Evolutionary conservation across 1,284 basidiomycete genomes (phyloP), one percentile per base, ranked within the genome.

Genomic region (Moesziomyces globuligerus): DNA sequence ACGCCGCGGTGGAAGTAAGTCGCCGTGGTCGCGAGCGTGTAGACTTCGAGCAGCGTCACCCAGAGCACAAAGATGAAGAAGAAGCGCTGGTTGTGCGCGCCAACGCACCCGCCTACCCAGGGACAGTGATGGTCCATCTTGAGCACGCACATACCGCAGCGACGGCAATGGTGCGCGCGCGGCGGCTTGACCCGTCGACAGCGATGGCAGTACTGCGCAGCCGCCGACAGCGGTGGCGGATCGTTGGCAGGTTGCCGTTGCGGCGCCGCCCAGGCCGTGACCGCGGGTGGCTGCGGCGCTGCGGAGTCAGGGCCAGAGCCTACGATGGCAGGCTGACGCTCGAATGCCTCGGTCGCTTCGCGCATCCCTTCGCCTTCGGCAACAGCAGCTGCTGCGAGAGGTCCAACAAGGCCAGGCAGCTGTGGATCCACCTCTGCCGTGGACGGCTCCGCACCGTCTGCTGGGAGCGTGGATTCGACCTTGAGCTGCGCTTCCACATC

Each of bases 61-160:
- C 89, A 89, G 73, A 87, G 81, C 18, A 88, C 83, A 76, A 93
- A 92, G 77, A 89, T 88, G 57, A 90, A 68, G 82, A 91, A 91
- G 80, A 89, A 91, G 86, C 90, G 91, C 72, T 91, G 88, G 79
- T 93, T 93, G 43, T 87, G 86, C 4, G 90, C 90, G 10, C 91
- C 91, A 8, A 92, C 90, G 74, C 91, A 92, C 71, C 91, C 90
- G 25, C 90, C 90, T 47, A 92, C 88, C 90, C 90, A 84, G 17
- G 82, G 83, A 53, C 81, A 82, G 76, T 91, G 90, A 82, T 91
- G 90, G 76, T 91, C 90, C 78, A 88, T 91, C 76, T 87, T 87
- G 46, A 91, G 80, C 0, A 91, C 85, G 75, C 90, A 91, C 85
- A 89, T 74, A 13, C 88, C 90, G 84, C 90, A 92, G 23, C 84